Evolutionary conservation across 2,329 filamentous ascomycete genomes (phyloP).

Genomic region (Delphinella strobiligena): DNA sequence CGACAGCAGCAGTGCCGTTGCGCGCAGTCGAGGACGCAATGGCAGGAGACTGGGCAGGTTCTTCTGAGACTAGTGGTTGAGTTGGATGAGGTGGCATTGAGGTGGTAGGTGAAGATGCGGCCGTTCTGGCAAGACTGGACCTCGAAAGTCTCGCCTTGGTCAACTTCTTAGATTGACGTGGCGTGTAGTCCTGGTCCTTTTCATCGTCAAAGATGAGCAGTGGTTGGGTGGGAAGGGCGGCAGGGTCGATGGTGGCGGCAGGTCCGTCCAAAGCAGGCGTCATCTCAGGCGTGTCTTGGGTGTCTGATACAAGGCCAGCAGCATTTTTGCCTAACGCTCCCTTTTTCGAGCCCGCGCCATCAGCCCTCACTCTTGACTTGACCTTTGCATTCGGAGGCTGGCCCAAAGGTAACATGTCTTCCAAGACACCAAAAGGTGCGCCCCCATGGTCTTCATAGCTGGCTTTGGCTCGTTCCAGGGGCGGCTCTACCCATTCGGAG

Average conservation of each 20-base stretch:
- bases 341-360: slow-evolving; percentile 26
- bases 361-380: slow-evolving; percentile 41
- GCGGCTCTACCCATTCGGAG: slow-evolving; percentile 41
- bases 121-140: slow-evolving; percentile 1
- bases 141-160: slow-evolving; percentile 20
- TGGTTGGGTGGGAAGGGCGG: slow-evolving; percentile 19
- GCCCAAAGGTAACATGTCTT: slow-evolving; percentile 74
- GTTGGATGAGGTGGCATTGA: neutral
- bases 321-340: slow-evolving; percentile 30
- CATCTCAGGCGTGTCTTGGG: slow-evolving; percentile 33
- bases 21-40: neutral
- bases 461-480: slow-evolving; percentile 41
- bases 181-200: slow-evolving; percentile 35
- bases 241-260: slow-evolving; percentile 22
- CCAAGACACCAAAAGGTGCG: slow-evolving; percentile 61
- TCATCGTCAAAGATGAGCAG: slow-evolving; percentile 29
- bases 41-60: neutral
- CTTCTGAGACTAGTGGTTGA: neutral
- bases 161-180: slow-evolving; percentile 22
- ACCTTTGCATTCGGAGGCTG: slow-evolving; percentile 53
- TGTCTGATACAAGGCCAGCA: slow-evolving; percentile 26
- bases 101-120: slow-evolving; percentile 3
- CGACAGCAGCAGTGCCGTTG: neutral
- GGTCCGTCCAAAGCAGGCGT: slow-evolving; percentile 28
- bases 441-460: slow-evolving; percentile 72